Percentiles rank a stretch among this genome's conserved stretches.
Conservation (phyloP, 352 stramenopile genomes). For the Globisporangium nodosum region DNA sequence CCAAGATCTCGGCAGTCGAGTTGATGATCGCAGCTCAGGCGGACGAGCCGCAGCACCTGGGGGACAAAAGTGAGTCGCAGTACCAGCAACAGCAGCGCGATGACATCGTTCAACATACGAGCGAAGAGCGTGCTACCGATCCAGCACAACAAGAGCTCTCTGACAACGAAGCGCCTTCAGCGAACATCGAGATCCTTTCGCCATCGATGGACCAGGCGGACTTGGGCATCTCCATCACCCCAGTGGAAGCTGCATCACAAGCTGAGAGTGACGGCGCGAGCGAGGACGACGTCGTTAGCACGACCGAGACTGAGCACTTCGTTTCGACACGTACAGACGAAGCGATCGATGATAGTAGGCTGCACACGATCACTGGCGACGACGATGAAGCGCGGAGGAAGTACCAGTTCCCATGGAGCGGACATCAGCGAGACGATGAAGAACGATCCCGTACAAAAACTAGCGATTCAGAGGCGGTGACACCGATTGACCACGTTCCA, state of each 20-base stretch:
- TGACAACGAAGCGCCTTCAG: neutral
- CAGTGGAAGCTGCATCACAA: neutral
- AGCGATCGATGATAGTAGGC: too few species aligned
- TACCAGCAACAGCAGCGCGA: too few species aligned
- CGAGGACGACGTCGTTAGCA: neutral
- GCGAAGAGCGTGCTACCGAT: neutral
- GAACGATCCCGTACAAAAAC: too few species aligned
- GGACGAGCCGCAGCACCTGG: neutral
- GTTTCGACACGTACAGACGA: too few species aligned
- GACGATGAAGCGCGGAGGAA: too few species aligned
- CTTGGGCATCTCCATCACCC: neutral
- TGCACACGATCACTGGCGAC: too few species aligned
- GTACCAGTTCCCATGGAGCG: too few species aligned
- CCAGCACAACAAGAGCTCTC: neutral
- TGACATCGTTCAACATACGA: neutral
- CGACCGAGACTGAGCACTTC: neutral
- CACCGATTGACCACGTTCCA: too few species aligned
- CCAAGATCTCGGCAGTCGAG: constrained; percentile 6
- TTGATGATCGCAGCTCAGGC: constrained; percentile 8
- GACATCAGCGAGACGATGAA: too few species aligned
- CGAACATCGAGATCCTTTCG: neutral
- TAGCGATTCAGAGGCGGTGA: too few species aligned
- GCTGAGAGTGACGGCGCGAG: neutral
- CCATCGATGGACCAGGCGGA: neutral
- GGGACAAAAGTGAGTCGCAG: neutral